Evolutionary conservation across 2,329 filamentous ascomycete species (phyloP).

Genomic region (Cladophialophora psammophila): DNA sequence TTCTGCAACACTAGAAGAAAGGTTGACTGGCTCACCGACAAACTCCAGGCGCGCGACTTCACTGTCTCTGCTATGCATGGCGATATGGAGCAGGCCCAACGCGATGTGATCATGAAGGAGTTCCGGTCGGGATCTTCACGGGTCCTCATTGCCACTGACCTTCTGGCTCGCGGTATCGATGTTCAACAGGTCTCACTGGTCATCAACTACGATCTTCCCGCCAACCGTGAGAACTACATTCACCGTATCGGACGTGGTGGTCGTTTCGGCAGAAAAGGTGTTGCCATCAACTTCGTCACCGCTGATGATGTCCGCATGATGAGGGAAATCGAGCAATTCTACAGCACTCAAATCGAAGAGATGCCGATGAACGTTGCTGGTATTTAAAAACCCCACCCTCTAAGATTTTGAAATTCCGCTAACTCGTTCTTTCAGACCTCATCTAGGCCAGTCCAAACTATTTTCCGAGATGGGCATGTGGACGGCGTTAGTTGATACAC

Average conservation of each 20-base stretch:
- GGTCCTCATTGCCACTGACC: slow-evolving; percentile 97
- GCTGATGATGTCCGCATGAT: slow-evolving; percentile 99
- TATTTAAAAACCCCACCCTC: slow-evolving; percentile 50
- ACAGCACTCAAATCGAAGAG: slow-evolving; percentile 99
- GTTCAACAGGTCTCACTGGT: slow-evolving; percentile 99
- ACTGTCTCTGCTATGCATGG: slow-evolving; percentile 99
- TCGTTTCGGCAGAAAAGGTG: slow-evolving; percentile 99
- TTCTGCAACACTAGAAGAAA: slow-evolving; percentile 99
- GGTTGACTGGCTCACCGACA: slow-evolving; percentile 99
- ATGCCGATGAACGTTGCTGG: slow-evolving; percentile 94
- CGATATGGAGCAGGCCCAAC: slow-evolving; percentile 97
- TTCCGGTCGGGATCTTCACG: slow-evolving; percentile 98
- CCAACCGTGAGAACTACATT: slow-evolving; percentile 99
- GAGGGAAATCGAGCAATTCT: slow-evolving; percentile 99
- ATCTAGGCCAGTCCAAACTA: slow-evolving; percentile 38
- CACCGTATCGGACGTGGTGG: slow-evolving; percentile 99
- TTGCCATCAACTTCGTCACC: slow-evolving; percentile 99
- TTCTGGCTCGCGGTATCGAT: slow-evolving; percentile 98
- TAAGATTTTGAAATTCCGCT: slow-evolving; percentile 20
- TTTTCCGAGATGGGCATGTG: slow-evolving; percentile 37
- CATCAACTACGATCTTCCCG: slow-evolving; percentile 99
- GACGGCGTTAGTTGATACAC: slow-evolving; percentile 40
- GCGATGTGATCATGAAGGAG: slow-evolving; percentile 99
- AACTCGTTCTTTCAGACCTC: slow-evolving; percentile 40
- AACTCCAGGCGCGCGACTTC: slow-evolving; percentile 98